Conservation (phyloP, 805 yeast species). For the Cyberlindnera galapagoensis region DNA sequence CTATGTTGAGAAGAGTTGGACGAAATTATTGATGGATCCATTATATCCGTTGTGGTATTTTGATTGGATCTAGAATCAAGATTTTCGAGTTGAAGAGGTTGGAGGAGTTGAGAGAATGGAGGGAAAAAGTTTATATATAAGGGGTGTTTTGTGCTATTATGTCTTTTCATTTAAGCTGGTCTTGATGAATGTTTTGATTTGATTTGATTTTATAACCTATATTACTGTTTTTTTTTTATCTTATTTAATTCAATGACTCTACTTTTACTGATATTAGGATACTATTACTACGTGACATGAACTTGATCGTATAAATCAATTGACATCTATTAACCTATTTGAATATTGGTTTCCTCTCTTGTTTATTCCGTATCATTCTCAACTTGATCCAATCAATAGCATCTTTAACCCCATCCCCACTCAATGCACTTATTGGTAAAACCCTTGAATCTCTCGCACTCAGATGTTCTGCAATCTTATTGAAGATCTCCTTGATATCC, state of each 20-base stretch:
- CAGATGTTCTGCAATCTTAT: conserved; percentile 73
- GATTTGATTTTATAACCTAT: background rate
- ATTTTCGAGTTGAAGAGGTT: too few relatives aligned
- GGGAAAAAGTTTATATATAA: too few relatives aligned
- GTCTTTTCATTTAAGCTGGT: background rate
- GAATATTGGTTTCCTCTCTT: conserved; percentile 31
- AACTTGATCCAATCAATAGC: conserved; percentile 85
- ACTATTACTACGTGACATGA: too few relatives aligned
- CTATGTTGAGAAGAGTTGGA: conserved; percentile 1
- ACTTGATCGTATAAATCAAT: background rate
- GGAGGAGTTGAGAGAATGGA: too few relatives aligned
- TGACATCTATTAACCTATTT: conserved; percentile 2
- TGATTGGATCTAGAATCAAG: too few relatives aligned
- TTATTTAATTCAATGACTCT: background rate
- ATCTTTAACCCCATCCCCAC: conserved; percentile 71
- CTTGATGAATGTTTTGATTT: background rate
- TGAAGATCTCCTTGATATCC: conserved; percentile 76
- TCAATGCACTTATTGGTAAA: conserved; percentile 81
- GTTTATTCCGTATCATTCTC: conserved; percentile 47
- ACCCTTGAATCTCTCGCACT: conserved; percentile 90
- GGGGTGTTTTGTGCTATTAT: background rate
- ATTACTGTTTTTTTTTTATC: background rate
- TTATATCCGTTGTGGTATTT: too few relatives aligned
- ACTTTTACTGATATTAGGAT: too few relatives aligned
- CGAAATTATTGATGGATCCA: too few relatives aligned